Conservation (phyloP, 306 rosid species). For the Castanea mollissima region DNA sequence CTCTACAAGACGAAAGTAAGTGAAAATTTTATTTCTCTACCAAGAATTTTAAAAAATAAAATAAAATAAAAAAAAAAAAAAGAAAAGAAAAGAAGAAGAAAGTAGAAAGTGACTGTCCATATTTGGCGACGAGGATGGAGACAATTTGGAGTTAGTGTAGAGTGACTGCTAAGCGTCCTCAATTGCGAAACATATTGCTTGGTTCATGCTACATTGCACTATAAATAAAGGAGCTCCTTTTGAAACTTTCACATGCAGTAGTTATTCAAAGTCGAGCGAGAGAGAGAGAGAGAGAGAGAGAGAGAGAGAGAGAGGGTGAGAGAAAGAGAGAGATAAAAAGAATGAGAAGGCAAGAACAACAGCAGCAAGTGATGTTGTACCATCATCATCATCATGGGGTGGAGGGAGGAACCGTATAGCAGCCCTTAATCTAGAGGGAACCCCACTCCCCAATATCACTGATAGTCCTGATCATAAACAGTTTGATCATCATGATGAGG, state of each 20-base stretch:
- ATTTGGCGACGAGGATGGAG: not conserved
- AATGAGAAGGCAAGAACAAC: not conserved
- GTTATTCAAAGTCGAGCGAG: not conserved
- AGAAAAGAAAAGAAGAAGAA: too few relatives aligned
- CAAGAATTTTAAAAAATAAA: too few relatives aligned
- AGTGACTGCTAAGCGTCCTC: too few relatives aligned
- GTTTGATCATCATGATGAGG: not conserved
- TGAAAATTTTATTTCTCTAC: too few relatives aligned
- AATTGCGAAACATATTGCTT: too few relatives aligned
- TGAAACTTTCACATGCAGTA: too few relatives aligned
- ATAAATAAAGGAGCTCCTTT: not conserved
- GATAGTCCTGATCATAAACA: too few relatives aligned
- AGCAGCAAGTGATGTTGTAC: not conserved
- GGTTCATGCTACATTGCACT: not conserved
- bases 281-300: not conserved
- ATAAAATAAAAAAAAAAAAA: too few relatives aligned
- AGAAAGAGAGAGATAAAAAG: too few relatives aligned
- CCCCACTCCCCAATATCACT: too few relatives aligned
- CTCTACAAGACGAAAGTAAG: too few relatives aligned
- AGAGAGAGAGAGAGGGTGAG: not conserved
- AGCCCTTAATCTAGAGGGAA: too few relatives aligned
- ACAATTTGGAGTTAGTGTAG: not conserved
- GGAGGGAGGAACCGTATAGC: conserved; percentile 17
- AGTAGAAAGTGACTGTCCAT: not conserved
- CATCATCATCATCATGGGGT: not conserved